phyloP scores from a whole-genome alignment of 164 flowering plant genomes.

The Kingdonia uniflora region DNA sequence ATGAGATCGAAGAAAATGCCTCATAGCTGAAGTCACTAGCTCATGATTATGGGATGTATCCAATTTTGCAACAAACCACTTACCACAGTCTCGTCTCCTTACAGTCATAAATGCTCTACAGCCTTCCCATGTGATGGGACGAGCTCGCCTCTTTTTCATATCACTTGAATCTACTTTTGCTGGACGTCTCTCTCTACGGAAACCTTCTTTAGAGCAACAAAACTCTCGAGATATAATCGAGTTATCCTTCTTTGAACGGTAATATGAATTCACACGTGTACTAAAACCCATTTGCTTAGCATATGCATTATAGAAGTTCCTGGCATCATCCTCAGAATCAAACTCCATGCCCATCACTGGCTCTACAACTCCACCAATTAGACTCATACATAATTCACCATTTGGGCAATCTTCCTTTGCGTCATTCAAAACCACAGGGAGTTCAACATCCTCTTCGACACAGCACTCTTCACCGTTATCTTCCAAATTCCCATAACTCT shows the following conservation, averaged over 20 bases:
- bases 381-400: conserved; percentile 13
- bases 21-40: conserved; percentile 24
- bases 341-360: conserved; percentile 47
- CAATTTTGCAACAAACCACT: conserved; percentile 24
- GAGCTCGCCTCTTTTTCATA: conserved; percentile 21
- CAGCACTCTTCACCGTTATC: conserved; percentile 24
- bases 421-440: conserved; percentile 22
- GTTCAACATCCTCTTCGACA: conserved; percentile 26
- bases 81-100: conserved; percentile 20
- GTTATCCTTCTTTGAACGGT: conserved; percentile 29
- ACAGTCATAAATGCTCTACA: conserved; percentile 33
- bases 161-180: conserved; percentile 17
- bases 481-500: conserved; percentile 20
- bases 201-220: conserved; percentile 32
- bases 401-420: conserved; percentile 11
- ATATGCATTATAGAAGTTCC: conserved; percentile 41
- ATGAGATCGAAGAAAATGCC: conserved; percentile 28
- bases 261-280: conserved; percentile 30
- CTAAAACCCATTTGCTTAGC: conserved; percentile 42
- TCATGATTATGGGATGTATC: conserved; percentile 29
- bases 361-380: conserved; percentile 24
- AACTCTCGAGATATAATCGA: conserved; percentile 27
- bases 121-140: conserved; percentile 27
- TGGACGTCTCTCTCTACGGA: conserved; percentile 21
- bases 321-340: conserved; percentile 37